These are phyloP conservation scores for Rhodotorula kratochvilovae DNA, from an alignment of 768 basidiomycete species.

Conservation along the genomic window DNA sequence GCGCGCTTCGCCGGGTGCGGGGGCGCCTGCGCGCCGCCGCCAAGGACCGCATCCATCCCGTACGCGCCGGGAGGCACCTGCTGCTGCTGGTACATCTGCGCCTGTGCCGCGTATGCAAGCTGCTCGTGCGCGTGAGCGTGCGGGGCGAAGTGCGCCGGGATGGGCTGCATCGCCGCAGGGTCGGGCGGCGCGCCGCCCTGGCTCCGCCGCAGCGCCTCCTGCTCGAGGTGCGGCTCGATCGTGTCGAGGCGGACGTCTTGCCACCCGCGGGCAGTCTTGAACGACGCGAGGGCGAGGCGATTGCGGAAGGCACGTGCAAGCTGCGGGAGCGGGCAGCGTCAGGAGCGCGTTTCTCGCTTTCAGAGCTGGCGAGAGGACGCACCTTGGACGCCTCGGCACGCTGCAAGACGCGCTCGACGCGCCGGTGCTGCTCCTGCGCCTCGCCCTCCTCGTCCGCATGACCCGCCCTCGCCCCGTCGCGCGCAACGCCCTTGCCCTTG, in stretches of 20 bases:
- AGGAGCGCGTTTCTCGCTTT: neutral
- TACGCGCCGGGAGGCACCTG: neutral
- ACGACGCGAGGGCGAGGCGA: constrained; percentile 38
- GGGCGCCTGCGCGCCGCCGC: neutral
- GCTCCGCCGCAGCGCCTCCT: constrained; percentile 14
- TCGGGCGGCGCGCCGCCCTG: neutral
- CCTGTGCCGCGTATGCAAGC: neutral
- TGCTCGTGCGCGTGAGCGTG: neutral
- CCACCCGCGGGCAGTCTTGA: constrained; percentile 40
- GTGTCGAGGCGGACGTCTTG: constrained; percentile 33
- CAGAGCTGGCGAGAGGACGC: neutral
- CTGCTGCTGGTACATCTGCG: neutral
- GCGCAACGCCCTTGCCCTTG: constrained; percentile 30
- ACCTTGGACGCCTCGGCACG: constrained; percentile 28
- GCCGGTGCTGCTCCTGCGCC: constrained; percentile 1
- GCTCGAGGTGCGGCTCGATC: constrained; percentile 38
- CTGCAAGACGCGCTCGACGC: constrained; percentile 29
- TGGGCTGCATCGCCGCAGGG: neutral
- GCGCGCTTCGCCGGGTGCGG: constrained; percentile 6
- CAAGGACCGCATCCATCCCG: constrained; percentile 22
- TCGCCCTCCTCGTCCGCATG: neutral
- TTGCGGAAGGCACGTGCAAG: constrained; percentile 39
- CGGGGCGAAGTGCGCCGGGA: neutral
- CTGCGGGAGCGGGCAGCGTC: constrained; percentile 15
- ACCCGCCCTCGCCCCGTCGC: neutral